These are phyloP conservation scores for Vigna hirtella DNA, from an alignment of 306 rosid species.

Conservation along the genomic window DNA sequence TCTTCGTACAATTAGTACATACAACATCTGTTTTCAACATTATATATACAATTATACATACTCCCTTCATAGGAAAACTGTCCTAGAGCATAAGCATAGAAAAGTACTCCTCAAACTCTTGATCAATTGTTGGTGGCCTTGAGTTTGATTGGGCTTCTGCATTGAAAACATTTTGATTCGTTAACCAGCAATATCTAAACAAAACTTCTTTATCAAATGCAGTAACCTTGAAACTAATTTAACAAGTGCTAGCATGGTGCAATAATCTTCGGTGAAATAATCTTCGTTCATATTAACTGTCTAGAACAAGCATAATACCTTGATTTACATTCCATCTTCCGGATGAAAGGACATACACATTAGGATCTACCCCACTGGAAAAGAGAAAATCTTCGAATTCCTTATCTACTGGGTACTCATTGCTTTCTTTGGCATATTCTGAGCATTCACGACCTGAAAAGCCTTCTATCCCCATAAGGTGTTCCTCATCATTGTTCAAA, in stretches of 20 bases:
- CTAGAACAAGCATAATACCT: conserved; percentile 54
- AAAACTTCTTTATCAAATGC: conserved; percentile 15
- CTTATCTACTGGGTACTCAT: conserved; percentile 53
- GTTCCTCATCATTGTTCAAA: conserved; percentile 53
- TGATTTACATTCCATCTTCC: conserved; percentile 67
- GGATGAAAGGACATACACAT: conserved; percentile 64
- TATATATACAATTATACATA: conserved; percentile 29
- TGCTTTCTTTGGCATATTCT: conserved; percentile 47
- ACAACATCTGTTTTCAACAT: conserved; percentile 13
- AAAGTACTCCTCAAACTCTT: conserved; percentile 92
- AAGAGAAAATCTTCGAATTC: conserved; percentile 62
- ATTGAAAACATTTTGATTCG: conserved; percentile 40
- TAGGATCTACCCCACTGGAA: conserved; percentile 56
- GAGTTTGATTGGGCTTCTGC: conserved; percentile 71
- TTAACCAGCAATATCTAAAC: conserved; percentile 2
- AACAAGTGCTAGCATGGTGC: neutral
- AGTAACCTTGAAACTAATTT: conserved; percentile 1
- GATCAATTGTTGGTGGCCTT: conserved; percentile 86
- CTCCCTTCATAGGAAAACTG: conserved; percentile 35
- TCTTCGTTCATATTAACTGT: neutral
- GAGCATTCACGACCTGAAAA: conserved; percentile 46
- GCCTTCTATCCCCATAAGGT: conserved; percentile 50
- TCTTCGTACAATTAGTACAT: conserved; percentile 27
- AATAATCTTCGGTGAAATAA: neutral
- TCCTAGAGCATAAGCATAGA: conserved; percentile 80